Evolutionary conservation across 805 yeast genomes (phyloP).

Genomic region (Nakazawaea populi): DNA sequence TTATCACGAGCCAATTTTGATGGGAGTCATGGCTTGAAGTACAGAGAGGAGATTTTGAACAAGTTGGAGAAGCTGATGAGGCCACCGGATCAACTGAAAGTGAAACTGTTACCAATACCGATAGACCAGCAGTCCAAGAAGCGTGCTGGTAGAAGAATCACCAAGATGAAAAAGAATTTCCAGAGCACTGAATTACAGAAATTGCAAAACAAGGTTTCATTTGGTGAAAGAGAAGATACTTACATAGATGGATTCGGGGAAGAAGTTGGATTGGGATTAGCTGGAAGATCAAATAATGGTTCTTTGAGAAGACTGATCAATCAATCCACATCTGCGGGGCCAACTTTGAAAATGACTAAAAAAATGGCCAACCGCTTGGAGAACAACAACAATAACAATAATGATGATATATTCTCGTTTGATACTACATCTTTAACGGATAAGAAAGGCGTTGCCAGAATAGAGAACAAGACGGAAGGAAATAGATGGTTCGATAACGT

Average conservation of each 20-base stretch:
- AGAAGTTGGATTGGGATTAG: constrained; percentile 80
- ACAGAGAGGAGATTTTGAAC: constrained; percentile 51
- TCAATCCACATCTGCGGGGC: constrained; percentile 32
- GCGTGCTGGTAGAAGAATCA: constrained; percentile 77
- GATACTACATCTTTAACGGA: neutral
- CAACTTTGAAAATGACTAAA: constrained; percentile 57
- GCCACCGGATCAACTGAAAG: constrained; percentile 68
- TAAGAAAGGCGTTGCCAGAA: neutral
- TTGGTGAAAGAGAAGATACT: constrained; percentile 69
- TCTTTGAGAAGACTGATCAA: constrained; percentile 14
- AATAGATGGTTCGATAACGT: constrained; percentile 5
- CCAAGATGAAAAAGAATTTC: constrained; percentile 77
- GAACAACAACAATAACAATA: neutral
- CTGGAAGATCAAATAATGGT: constrained; percentile 23
- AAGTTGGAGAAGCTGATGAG: constrained; percentile 67
- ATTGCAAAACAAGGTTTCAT: constrained; percentile 79
- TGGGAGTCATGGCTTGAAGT: constrained; percentile 52
- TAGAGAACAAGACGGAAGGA: neutral
- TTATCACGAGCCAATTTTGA: constrained; percentile 30
- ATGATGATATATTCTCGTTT: constrained; percentile 1
- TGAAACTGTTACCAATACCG: constrained; percentile 70
- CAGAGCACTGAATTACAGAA: constrained; percentile 75
- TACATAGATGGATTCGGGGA: constrained; percentile 65
- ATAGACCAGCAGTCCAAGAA: constrained; percentile 71
- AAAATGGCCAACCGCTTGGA: constrained; percentile 45